Base-by-base conservation (phyloP, 2,329 filamentous ascomycete genomes). In the Trichoderma atroviride region DNA sequence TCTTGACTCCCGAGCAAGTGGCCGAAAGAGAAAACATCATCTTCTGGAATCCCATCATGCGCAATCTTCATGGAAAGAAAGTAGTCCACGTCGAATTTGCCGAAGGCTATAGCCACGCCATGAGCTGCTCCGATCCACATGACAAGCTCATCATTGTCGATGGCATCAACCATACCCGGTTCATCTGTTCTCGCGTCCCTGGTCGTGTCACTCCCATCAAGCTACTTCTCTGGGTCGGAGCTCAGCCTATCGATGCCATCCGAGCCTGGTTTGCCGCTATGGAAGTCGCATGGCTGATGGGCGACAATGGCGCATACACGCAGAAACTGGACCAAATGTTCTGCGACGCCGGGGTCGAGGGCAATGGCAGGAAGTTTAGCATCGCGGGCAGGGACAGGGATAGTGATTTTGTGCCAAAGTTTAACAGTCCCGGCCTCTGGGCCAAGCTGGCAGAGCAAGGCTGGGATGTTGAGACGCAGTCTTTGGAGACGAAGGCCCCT, bases 1-100 rank as follows among this genome's bases (percentile, higher is more conserved):
- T 92, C 2, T 83, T 92, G 3, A 85, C 84, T 0, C 94, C 93
- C 0, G 80, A 83, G 9, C 83, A 94, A 72, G 89, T 94, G 1
- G 86, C 92, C 0, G 75, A 86, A 60, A 80, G 83, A 59, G 91
- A 93, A 77, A 87, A 84, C 22, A 87, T 93, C 27, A 79, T 97
- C 2, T 71, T 81, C 33, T 83, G 81, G 81, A 70, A 56, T 1
- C 78, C 79, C 1, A 24, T 76, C 2, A 69, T 81, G 11, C 69
- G 69, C 4, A 81, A 82, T 55, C 71, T 69, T 4, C 33, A 72
- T 1, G 77, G 76, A 0, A 58, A 76, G 2, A 56, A 63, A 1
- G 73, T 78, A 6, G 78, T 78, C 4, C 73, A 76, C 70, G 83
- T 82, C 74, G 85, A 77, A 68, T 83, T 78, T 67, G 82, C 82